Percentiles rank a stretch among this genome's conserved stretches.
Evolutionary conservation across 306 rosid genomes (phyloP).

Genomic region (Corylus heterophylla): DNA sequence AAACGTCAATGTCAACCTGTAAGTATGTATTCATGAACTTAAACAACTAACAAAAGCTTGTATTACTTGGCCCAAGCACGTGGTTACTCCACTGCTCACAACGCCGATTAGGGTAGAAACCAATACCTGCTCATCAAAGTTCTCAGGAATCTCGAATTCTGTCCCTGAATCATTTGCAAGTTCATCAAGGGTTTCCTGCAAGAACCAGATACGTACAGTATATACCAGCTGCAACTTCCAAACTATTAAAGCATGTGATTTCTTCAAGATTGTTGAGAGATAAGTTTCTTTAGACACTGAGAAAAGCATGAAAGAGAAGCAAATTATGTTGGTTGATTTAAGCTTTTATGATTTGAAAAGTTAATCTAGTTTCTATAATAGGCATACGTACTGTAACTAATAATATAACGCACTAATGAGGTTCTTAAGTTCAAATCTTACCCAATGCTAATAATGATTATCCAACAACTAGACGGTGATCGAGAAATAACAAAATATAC

Average conservation of each 20-base stretch:
- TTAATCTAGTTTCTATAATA: neutral
- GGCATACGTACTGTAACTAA: neutral
- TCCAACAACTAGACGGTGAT: neutral
- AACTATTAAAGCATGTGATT: neutral
- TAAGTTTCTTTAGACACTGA: neutral
- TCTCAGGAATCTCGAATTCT: conserved; percentile 61
- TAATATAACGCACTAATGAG: neutral
- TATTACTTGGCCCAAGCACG: neutral
- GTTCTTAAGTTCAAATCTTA: neutral
- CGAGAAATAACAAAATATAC: neutral
- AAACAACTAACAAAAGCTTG: conserved; percentile 15
- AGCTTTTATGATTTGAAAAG: neutral
- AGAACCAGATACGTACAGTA: conserved; percentile 5
- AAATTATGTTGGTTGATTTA: neutral
- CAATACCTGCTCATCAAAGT: conserved; percentile 66
- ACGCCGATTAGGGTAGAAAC: conserved; percentile 10
- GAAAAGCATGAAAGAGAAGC: neutral
- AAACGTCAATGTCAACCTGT: conserved; percentile 60
- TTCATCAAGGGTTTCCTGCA: conserved; percentile 64
- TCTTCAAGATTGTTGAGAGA: neutral
- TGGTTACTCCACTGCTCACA: too few relatives aligned
- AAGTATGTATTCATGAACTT: conserved; percentile 14
- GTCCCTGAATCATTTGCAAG: conserved; percentile 63
- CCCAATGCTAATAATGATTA: neutral
- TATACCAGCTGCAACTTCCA: conserved; percentile 14